Base-by-base conservation (phyloP, 2,329 filamentous ascomycete species). In the Cylindrodendrum hubeiense region DNA sequence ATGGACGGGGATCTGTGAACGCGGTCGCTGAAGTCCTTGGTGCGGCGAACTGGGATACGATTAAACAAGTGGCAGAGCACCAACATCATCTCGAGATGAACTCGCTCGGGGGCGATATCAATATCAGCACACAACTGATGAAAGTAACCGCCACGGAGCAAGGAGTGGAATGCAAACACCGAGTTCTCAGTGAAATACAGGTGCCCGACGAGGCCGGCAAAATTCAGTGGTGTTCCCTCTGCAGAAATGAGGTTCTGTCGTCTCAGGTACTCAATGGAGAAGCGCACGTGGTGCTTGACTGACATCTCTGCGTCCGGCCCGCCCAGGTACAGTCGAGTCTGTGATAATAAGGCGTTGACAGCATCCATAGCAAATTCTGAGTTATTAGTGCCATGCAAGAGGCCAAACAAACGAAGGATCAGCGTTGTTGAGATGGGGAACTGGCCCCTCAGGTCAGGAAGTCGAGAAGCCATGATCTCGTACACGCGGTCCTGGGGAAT, bases 201-300 rank as follows among this genome's bases (percentile, higher is more conserved):
- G 77, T 94, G 91, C 0, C 89, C 87, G 1, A 94, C 86, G 4
- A 89, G 83, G 0, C 89, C 89, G 0, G 92, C 87, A 74, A 95
- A 93, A 75, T 95, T 93, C 13, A 94, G 79, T 0, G 93, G 91
- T 2, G 78, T 81, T 49, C 92, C 93, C 1, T 79, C 75, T 0
- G 81, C 76, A 4, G 87, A 88, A 9, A 95, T 81, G 0, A 95
- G 85, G 46, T 87, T 82, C 70, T 94, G 90, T 37, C 90, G 84
- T 21, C 91, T 86, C 1, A 95, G 83, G 71, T 94, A 95, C 68
- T 95, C 92, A 47, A 95, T 92, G 0, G 92, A 94, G 77, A 95
- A 95, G 4, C 93, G 87, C 7, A 95, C 78, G 73, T 95, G 92
- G 75, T 95, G 92, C 55, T 92, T 85, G 1, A 94, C 88, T 2